These are phyloP conservation scores for Aspergillus nanangensis DNA, from an alignment of 495 filamentous ascomycete genomes.

Conservation along the genomic window DNA sequence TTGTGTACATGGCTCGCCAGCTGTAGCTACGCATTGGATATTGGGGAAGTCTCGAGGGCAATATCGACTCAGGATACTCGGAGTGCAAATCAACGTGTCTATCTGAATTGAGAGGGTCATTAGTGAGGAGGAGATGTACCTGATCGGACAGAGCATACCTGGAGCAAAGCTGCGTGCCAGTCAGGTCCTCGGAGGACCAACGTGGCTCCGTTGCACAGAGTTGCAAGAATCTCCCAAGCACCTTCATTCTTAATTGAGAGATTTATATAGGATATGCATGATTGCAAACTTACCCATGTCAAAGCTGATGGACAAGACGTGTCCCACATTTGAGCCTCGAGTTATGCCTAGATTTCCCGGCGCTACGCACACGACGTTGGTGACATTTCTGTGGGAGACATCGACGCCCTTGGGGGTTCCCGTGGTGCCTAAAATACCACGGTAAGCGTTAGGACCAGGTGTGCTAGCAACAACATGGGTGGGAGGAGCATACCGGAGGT, in stretches of 20 bases:
- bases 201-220: constrained; percentile 3
- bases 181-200: constrained; percentile 2
- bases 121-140: neutral
- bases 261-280: neutral
- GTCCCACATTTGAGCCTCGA: constrained; percentile 1
- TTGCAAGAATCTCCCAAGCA: constrained; percentile 6
- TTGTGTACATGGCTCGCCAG: constrained; percentile 7
- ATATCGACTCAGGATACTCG: constrained; percentile 4
- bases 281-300: constrained; percentile 7
- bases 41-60: constrained; percentile 3
- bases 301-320: constrained; percentile 6
- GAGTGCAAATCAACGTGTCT: constrained; percentile 8
- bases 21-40: constrained; percentile 6
- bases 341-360: constrained; percentile 6
- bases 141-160: neutral
- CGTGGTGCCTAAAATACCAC: constrained; percentile 7
- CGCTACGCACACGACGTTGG: constrained; percentile 4
- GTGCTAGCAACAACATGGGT: neutral
- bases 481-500: constrained; percentile 1
- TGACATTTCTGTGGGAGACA: constrained; percentile 7
- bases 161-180: neutral
- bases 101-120: neutral
- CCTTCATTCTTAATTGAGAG: neutral
- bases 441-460: neutral
- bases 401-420: constrained; percentile 7